Percentiles rank a stretch among this genome's conserved stretches.
Conservation (phyloP, 2,329 filamentous ascomycete genomes). For the Sclerotinia sclerotiorum region DNA sequence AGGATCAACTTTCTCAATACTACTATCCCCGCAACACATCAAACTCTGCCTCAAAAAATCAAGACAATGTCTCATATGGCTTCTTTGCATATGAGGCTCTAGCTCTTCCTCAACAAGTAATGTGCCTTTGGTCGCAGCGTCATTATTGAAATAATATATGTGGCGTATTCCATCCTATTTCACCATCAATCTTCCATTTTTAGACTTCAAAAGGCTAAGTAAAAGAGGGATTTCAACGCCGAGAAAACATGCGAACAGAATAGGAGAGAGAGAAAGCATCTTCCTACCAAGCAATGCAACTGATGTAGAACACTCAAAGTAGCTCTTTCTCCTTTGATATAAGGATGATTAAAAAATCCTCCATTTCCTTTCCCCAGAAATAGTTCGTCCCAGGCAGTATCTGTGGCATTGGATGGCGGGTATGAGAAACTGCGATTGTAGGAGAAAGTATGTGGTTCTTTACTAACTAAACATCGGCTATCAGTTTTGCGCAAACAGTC, state of each 20-base stretch:
- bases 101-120: neutral
- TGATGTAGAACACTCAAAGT: constrained; percentile 18
- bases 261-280: fast-evolving
- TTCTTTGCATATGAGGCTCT: constrained; percentile 9
- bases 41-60: constrained; percentile 28
- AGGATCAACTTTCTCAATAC: constrained; percentile 11
- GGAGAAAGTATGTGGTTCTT: neutral
- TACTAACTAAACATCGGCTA: neutral
- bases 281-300: constrained; percentile 12
- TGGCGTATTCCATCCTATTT: constrained; percentile 1
- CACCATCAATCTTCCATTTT: neutral
- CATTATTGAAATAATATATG: constrained; percentile 2
- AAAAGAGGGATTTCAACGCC: neutral
- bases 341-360: constrained; percentile 12
- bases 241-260: neutral
- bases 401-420: neutral
- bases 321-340: neutral
- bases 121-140: neutral
- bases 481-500: neutral
- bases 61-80: constrained; percentile 24
- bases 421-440: constrained; percentile 17
- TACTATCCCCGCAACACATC: constrained; percentile 28
- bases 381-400: constrained; percentile 9
- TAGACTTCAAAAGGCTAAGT: neutral
- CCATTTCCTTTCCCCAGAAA: neutral